Conservation (phyloP, 2,329 filamentous ascomycete species). For the Penicillium sp. region DNA sequence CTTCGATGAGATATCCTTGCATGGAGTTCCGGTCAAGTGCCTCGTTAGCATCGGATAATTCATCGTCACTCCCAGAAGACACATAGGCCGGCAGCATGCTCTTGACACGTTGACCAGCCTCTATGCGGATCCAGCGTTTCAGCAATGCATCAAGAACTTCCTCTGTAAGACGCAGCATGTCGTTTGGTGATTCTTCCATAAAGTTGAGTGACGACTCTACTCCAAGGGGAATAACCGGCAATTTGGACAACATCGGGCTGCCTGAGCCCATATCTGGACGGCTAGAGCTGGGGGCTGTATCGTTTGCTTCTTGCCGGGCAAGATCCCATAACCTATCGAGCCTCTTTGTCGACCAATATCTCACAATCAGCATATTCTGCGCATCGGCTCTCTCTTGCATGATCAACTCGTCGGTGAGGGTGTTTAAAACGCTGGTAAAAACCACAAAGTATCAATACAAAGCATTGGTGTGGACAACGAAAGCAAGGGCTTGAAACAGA, state of each 20-base stretch:
- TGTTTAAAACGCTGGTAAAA: conserved; percentile 11
- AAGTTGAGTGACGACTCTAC: conserved; percentile 30
- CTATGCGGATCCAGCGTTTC: conserved; percentile 22
- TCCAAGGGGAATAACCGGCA: conserved; percentile 29
- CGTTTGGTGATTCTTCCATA: conserved; percentile 33
- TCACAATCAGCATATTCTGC: conserved; percentile 43
- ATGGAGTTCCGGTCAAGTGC: conserved; percentile 16
- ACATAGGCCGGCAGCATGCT: conserved; percentile 16
- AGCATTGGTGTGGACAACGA: background rate
- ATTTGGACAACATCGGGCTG: conserved; percentile 17
- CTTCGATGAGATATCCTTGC: conserved; percentile 33
- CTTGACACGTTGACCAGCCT: conserved; percentile 8
- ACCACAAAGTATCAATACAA: background rate
- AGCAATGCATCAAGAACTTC: conserved; percentile 31
- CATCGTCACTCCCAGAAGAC: conserved; percentile 23
- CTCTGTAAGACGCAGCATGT: conserved; percentile 37
- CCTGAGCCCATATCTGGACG: background rate
- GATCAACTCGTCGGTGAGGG: conserved; percentile 27
- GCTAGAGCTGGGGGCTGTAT: background rate
- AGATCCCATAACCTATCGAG: conserved; percentile 34
- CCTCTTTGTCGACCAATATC: conserved; percentile 38
- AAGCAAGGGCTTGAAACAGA: background rate
- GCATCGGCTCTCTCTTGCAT: conserved; percentile 39
- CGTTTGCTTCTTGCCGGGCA: conserved; percentile 31
- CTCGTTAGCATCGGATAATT: conserved; percentile 17